Evolutionary conservation across 73 alveolate genomes (phyloP).

Genomic region (Tetrahymena elliotti): DNA sequence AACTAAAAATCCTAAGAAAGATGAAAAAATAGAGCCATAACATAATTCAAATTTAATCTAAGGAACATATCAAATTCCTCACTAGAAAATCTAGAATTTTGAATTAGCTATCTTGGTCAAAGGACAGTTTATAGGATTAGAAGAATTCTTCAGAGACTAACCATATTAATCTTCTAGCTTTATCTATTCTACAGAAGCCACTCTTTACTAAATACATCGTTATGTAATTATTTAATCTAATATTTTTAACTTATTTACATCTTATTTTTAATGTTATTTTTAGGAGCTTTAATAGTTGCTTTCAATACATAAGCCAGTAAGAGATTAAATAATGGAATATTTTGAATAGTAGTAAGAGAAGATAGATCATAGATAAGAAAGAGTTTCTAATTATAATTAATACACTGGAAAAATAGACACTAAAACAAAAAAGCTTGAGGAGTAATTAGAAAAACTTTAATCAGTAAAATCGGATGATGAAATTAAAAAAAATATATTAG

Average conservation of each 20-base stretch:
- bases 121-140: neutral
- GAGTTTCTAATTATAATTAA: neutral
- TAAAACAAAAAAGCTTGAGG: neutral
- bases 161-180: neutral
- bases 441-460: neutral
- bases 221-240: neutral
- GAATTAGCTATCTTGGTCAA: neutral
- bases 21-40: neutral
- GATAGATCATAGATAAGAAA: neutral
- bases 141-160: neutral
- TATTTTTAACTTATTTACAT: neutral
- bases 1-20: neutral
- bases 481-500: neutral
- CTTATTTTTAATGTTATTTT: neutral
- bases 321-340: neutral
- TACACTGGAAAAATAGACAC: neutral
- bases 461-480: neutral
- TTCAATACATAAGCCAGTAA: neutral
- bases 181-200: neutral
- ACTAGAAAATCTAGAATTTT: neutral
- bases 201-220: neutral
- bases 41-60: neutral
- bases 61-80: neutral
- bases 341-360: neutral
- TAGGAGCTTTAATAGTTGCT: neutral